Conservation (phyloP, 495 filamentous ascomycete species). For the Hypoxylon rickii region DNA sequence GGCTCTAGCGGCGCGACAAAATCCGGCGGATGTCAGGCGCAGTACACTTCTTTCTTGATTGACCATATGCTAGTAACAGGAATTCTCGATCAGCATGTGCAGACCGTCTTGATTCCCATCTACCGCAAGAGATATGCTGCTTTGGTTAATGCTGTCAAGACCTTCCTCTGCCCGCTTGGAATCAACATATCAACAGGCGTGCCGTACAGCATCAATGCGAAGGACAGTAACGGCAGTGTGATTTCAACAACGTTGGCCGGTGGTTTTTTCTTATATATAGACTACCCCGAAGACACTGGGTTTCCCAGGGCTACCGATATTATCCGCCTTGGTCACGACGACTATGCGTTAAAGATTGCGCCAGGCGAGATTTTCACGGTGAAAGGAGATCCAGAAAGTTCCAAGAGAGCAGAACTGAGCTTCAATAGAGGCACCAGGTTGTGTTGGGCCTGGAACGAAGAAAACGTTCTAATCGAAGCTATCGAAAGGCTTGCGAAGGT, state of each 20-base stretch:
- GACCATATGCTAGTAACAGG: conserved; percentile 60
- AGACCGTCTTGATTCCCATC: conserved; percentile 46
- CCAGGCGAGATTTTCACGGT: conserved; percentile 66
- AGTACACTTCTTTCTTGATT: conserved; percentile 67
- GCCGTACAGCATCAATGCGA: conserved; percentile 18
- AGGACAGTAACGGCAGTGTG: conserved; percentile 11
- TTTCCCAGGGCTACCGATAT: conserved; percentile 52
- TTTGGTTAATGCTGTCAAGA: conserved; percentile 59
- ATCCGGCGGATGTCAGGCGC: conserved; percentile 72
- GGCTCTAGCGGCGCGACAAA: conserved; percentile 61
- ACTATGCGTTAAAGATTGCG: conserved; percentile 62
- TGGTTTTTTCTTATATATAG: conserved; percentile 75
- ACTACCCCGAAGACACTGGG: conserved; percentile 55
- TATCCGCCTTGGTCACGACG: conserved; percentile 49
- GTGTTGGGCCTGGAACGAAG: conserved; percentile 72
- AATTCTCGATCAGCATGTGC: conserved; percentile 49
- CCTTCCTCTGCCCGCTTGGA: conserved; percentile 64
- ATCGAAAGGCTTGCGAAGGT: conserved; percentile 56
- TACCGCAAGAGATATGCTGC: conserved; percentile 61
- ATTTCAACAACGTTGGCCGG: conserved; percentile 48
- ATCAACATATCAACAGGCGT: conserved; percentile 43
- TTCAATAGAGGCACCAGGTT: conserved; percentile 61
- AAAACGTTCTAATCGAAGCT: conserved; percentile 61
- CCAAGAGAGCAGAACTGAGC: conserved; percentile 29
- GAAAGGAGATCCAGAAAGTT: conserved; percentile 50